phyloP scores from a whole-genome alignment of 305 asterid genomes.

The Fraxinus platypoda region DNA sequence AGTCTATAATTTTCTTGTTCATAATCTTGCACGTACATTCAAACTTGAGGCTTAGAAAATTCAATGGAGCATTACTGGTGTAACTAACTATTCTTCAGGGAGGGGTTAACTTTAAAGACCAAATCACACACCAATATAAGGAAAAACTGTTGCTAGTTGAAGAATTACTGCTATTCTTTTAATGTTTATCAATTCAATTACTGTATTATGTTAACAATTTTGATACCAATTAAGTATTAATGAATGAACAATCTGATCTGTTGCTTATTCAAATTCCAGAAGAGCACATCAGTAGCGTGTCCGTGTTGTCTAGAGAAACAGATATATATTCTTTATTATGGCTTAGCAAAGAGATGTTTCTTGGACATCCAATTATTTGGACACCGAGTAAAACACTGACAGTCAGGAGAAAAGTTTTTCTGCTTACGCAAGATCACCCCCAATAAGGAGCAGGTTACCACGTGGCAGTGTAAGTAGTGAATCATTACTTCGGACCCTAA shows the following conservation, averaged over 20 bases:
- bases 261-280: background rate
- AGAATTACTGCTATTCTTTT: background rate
- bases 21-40: background rate
- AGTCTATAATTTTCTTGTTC: background rate
- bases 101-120: background rate
- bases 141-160: background rate
- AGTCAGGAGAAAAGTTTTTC: conserved; percentile 16
- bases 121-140: background rate
- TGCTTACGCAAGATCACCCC: conserved; percentile 99
- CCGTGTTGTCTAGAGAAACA: background rate
- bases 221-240: background rate
- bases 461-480: conserved; percentile 68
- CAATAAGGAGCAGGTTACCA: conserved; percentile 81
- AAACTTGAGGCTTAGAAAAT: background rate
- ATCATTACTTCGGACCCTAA: conserved; percentile 49
- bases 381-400: background rate
- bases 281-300: background rate
- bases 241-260: background rate
- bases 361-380: background rate
- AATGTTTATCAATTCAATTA: background rate
- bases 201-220: background rate
- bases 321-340: background rate
- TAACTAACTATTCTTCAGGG: background rate
- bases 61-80: background rate
- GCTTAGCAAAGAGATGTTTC: background rate